These are phyloP conservation scores for Poa annua DNA, from an alignment of 176 grass and related monocot species.

Conservation along the genomic window DNA sequence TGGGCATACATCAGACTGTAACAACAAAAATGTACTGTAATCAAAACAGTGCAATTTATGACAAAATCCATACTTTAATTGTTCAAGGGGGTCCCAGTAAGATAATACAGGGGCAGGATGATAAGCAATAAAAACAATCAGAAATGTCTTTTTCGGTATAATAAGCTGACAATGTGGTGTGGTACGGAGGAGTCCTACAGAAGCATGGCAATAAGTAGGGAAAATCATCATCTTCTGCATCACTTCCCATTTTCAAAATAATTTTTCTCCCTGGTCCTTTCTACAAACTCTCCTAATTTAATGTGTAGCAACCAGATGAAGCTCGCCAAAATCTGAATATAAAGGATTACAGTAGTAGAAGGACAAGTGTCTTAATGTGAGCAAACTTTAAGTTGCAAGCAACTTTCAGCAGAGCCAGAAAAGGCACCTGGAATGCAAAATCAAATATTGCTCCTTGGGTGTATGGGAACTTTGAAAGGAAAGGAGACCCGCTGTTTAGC, in stretches of 20 bases:
- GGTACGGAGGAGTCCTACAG: not conserved
- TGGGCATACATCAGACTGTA: slow-evolving; percentile 28
- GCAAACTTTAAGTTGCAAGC: slow-evolving; percentile 31
- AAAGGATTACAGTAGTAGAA: slow-evolving; percentile 19
- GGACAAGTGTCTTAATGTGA: not conserved
- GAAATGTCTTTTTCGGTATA: not conserved
- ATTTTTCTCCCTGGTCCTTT: not conserved
- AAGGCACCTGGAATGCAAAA: slow-evolving; percentile 78
- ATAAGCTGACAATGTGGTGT: not conserved
- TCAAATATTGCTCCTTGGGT: slow-evolving; percentile 83
- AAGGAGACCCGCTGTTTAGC: slow-evolving; percentile 75
- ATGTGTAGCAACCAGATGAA: not conserved
- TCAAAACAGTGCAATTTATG: not conserved
- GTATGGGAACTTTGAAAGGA: slow-evolving; percentile 88
- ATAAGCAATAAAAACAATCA: slow-evolving; percentile 13
- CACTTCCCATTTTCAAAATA: not conserved
- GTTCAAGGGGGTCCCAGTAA: not conserved
- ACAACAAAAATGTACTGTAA: slow-evolving; percentile 29
- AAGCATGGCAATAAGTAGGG: not conserved
- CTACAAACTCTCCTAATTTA: slow-evolving; percentile 20
- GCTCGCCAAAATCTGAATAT: not conserved
- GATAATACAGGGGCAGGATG: slow-evolving; percentile 8
- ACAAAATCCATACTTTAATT: slow-evolving; percentile 23
- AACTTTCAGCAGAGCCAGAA: slow-evolving; percentile 27
- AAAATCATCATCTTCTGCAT: slow-evolving; percentile 16